A percentile compares a stretch with the other conserved stretches of the same genome.
These are phyloP conservation scores for Penicillium sp. DNA, from an alignment of 2,329 filamentous ascomycete genomes.

Conservation along the genomic window DNA sequence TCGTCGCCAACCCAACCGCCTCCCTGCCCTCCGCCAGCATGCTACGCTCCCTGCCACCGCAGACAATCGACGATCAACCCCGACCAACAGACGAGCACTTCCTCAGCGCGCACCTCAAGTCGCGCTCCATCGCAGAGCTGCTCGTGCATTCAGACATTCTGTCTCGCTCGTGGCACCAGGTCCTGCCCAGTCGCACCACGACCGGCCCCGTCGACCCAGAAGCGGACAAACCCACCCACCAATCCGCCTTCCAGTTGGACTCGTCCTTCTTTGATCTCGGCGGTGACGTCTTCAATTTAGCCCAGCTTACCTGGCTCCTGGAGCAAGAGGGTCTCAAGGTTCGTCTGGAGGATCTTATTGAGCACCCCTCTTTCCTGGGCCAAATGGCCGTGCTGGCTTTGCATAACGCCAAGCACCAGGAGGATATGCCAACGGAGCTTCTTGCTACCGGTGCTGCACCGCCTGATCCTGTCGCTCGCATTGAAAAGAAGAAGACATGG, in stretches of 20 bases:
- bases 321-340: constrained; percentile 41
- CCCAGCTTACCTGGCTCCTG: constrained; percentile 40
- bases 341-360: constrained; percentile 39
- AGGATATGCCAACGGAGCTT: constrained; percentile 9
- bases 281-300: constrained; percentile 42
- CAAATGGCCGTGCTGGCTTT: constrained; percentile 38
- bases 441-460: constrained; percentile 12
- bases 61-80: constrained; percentile 27
- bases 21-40: constrained; percentile 32
- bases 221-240: constrained; percentile 14
- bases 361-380: constrained; percentile 40
- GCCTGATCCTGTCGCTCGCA: constrained; percentile 6
- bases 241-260: constrained; percentile 34
- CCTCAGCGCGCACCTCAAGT: constrained; percentile 36
- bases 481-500: constrained; percentile 25
- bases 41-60: constrained; percentile 30
- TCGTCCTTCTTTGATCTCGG: constrained; percentile 43
- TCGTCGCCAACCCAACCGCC: constrained; percentile 35
- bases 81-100: constrained; percentile 29
- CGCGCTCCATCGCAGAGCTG: constrained; percentile 36
- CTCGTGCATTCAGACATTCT: constrained; percentile 40
- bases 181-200: constrained; percentile 23
- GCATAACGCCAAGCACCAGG: constrained; percentile 25
- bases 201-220: constrained; percentile 7
- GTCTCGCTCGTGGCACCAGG: constrained; percentile 39